phyloP scores from a whole-genome alignment of 768 basidiomycete genomes.

The Tricholoma terreum region DNA sequence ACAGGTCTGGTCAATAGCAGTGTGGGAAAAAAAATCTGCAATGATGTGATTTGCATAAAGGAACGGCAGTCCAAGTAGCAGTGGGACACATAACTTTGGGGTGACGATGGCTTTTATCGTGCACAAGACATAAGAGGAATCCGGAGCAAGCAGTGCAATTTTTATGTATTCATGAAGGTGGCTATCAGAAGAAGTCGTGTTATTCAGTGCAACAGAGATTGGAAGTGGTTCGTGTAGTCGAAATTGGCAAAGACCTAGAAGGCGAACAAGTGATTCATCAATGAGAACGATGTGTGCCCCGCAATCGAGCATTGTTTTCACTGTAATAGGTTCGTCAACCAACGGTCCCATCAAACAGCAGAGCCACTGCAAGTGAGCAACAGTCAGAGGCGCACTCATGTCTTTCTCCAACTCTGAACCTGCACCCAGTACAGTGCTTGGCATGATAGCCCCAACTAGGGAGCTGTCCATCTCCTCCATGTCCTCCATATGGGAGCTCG shows the following conservation, averaged over 20 bases:
- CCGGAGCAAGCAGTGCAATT: too few relatives aligned
- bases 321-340: not conserved
- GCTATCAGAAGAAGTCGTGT: too few relatives aligned
- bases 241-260: not conserved
- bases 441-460: not conserved
- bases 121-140: too few relatives aligned
- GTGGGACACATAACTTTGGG: slow-evolving; percentile 9
- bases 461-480: not conserved
- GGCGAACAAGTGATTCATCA: not conserved
- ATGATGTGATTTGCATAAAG: slow-evolving; percentile 15
- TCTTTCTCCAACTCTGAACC: too few relatives aligned
- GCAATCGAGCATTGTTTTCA: not conserved
- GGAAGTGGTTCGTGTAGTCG: too few relatives aligned
- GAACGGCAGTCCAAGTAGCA: slow-evolving; percentile 24
- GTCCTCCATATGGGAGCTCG: not conserved
- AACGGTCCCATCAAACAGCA: not conserved
- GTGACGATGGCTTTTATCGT: too few relatives aligned
- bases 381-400: not conserved
- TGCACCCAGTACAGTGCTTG: not conserved
- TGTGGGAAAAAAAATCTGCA: slow-evolving; percentile 11
- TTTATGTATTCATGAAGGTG: too few relatives aligned
- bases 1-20: slow-evolving; percentile 11
- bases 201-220: too few relatives aligned
- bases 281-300: not conserved
- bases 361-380: not conserved